phyloP scores from a whole-genome alignment of 2,329 filamentous ascomycete genomes.

The Scleromitrula shiraiana region DNA sequence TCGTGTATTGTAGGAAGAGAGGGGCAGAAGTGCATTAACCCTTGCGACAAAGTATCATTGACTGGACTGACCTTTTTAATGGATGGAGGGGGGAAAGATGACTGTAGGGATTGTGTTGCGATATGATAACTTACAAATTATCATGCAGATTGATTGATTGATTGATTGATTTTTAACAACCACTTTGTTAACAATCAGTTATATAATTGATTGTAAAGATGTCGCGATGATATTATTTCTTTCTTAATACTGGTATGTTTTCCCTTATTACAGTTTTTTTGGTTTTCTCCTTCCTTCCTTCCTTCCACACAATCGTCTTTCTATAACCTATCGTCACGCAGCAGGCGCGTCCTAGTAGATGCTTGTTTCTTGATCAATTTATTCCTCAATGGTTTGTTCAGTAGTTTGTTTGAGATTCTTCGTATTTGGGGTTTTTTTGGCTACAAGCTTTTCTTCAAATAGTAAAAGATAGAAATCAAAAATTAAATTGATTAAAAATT shows the following conservation, averaged over 20 bases:
- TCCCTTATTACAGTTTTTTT: neutral
- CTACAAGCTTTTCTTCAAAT: too few relatives aligned
- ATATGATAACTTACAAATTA: neutral
- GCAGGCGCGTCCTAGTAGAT: constrained; percentile 8
- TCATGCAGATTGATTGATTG: neutral
- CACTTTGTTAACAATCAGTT: neutral
- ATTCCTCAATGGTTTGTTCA: neutral
- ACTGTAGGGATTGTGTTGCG: neutral
- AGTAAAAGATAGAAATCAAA: too few relatives aligned
- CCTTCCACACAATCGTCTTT: neutral
- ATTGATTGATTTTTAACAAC: neutral
- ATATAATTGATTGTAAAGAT: neutral
- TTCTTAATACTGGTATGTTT: neutral
- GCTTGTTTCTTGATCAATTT: neutral
- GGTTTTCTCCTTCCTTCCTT: constrained; percentile 1
- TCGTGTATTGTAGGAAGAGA: constrained; percentile 4
- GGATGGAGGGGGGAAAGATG: neutral
- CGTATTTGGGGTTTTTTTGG: too few relatives aligned
- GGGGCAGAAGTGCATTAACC: constrained; percentile 9
- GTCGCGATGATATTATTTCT: neutral
- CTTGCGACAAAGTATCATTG: constrained; percentile 20
- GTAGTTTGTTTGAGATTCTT: neutral
- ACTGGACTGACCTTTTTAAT: neutral
- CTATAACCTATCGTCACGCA: constrained; percentile 4
- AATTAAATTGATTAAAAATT: neutral